A percentile compares a stretch with the other conserved stretches of the same genome.
These are phyloP conservation scores for Cystobasidium tubakii DNA, from an alignment of 768 basidiomycete species.

Conservation along the genomic window DNA sequence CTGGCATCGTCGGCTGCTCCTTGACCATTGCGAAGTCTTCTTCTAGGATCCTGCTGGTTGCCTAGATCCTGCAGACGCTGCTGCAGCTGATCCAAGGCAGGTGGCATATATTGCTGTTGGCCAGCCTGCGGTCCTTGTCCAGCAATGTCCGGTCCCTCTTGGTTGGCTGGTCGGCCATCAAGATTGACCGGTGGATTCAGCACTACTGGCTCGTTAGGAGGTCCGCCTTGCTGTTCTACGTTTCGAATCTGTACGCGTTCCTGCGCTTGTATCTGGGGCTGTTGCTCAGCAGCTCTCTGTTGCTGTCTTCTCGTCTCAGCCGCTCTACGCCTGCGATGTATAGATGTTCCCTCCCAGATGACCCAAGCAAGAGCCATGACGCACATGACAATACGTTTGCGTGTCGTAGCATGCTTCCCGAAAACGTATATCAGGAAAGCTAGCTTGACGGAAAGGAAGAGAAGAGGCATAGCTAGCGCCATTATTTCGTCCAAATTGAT, in stretches of 20 bases:
- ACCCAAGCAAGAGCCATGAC: constrained; percentile 41
- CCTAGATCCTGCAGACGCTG: neutral
- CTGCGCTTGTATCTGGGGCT: neutral
- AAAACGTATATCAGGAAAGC: constrained; percentile 44
- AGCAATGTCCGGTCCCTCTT: neutral
- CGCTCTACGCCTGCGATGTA: constrained; percentile 27
- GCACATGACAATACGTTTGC: constrained; percentile 38
- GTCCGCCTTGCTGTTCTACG: neutral
- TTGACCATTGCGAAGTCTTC: neutral
- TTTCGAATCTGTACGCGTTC: neutral
- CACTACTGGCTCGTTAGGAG: neutral
- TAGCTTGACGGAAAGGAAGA: constrained; percentile 44
- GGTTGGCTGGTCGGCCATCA: neutral
- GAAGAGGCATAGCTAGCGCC: constrained; percentile 40
- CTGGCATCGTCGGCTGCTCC: neutral
- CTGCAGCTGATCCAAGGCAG: neutral
- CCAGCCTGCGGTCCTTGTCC: too few relatives aligned
- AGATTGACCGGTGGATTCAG: neutral
- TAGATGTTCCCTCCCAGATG: constrained; percentile 38
- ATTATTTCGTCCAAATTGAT: constrained; percentile 45
- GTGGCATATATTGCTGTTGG: neutral
- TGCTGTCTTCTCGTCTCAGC: neutral
- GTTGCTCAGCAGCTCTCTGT: constrained; percentile 28
- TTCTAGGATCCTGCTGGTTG: neutral
- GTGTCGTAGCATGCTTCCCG: constrained; percentile 40